Base-by-base conservation (phyloP, 106 monocot species). In the Allium sativum region DNA sequence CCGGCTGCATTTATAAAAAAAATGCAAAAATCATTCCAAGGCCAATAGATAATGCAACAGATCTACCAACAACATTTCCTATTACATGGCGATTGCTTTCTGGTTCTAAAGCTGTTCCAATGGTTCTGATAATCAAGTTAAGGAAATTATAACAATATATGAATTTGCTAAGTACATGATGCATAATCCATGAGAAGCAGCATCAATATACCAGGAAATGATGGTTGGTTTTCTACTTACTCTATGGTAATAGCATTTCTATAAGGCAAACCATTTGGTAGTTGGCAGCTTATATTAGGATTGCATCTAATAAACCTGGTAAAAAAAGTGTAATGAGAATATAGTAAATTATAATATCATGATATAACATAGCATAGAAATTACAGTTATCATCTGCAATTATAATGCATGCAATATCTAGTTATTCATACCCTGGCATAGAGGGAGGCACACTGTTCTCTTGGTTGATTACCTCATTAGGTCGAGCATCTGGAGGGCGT, bases 21-120 rank as follows among this genome's bases (percentile, higher is more conserved):
- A 78, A 83, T 20, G 60, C 65, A 45, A 83, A 83, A 45, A 78
- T 54, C 7, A 75, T 57, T 44, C 78, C 82, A 55, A 83, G 55
- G 18, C 68, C 56, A 56, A 71, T 11, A 4, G 68, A 56, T 14
- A 67, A 22, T 50, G 73, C 82, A 40, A 75, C 62, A 68, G 82
- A 83, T 72, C 78, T 78, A 68, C 71, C 82, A 56, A 78, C 82
- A 58, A 77, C 66, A 21, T 63, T 70, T 15, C 78, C 68, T 55
- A 78, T 40, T 43, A 75, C 22, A 56, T 18, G 45, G 42, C 47
- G 41, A 55, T 48, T 59, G 45, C 20, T 55, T 52, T 48, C 21
- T 52, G 53, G 0, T 60, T 22, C 21, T 7, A 54, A 47, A 46
- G 41, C 12, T 0, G 56, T 40, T 70, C 20, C 21, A 65, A 53